Evolutionary conservation across 768 basidiomycete species (phyloP), one percentile per base, ranked within the genome.

Genomic region (Phylloporus sp.): DNA sequence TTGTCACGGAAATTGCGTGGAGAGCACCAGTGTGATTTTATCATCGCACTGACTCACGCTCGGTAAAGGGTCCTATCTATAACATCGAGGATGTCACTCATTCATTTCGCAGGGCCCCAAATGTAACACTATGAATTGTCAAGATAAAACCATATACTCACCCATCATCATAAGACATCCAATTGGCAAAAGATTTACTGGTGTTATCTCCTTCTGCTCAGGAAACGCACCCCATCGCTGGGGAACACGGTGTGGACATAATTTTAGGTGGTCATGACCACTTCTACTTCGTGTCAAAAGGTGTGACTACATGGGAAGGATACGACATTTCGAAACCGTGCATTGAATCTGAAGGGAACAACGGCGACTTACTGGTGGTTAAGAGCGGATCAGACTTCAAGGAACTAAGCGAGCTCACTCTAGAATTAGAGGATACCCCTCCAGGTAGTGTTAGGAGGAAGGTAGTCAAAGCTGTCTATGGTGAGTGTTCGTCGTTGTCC

Each of bases 351-450:
- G 86, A 90, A 56, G 71, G 68, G n/a, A 88, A 90, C 54, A 58
- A 77, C 2, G 86, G 86, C 4, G 81, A 86, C 39, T 71, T 86
- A 24, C 69, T 90, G 17, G 72, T 86, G 17, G 70, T 92, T 49
- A 94, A 94, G 67, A 91, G 88, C 58, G 92, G 92, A 8, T 87
- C 84, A 3, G 90, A 95, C 67, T 95, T 95, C 60, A 78, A 86
- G 29, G 90, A 94, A 52, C 69, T 94, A 27, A 90, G 88, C 42
- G 86, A 89, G 50, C 69, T 92, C 35, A 71, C 66, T 0, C 66
- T 95, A 18, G 80, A 81, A 46, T 68, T 94, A 13, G 67, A 71
- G 22, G 68, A 78, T 40, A 74, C 82, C 2, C 77, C 86, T 1
- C 60, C 71, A 24, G 82, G 80, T 1, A 84, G 81, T 55, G 66